phyloP scores from a whole-genome alignment of 2,329 filamentous ascomycete genomes.

The Fusarium cyanostomum region DNA sequence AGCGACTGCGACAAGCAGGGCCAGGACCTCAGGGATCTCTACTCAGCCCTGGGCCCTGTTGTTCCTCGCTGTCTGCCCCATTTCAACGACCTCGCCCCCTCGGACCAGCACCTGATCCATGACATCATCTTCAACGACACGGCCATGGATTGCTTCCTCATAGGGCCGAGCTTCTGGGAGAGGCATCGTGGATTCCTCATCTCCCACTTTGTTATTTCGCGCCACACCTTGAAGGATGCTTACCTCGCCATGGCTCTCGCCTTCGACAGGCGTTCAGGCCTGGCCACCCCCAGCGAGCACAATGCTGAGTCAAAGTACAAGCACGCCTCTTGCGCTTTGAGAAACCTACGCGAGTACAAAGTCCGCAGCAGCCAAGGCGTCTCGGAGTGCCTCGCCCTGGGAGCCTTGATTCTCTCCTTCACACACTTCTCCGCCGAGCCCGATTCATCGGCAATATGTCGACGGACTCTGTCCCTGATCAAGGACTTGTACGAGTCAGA shows the following conservation, averaged over 20 bases:
- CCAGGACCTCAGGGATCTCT: background rate
- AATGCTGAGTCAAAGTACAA: background rate
- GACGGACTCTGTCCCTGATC: slow-evolving; percentile 32
- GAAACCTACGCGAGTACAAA: slow-evolving; percentile 18
- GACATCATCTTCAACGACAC: slow-evolving; percentile 19
- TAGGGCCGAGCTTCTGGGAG: slow-evolving; percentile 37
- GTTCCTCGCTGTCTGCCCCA: background rate
- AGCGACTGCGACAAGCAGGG: background rate
- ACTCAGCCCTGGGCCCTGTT: background rate
- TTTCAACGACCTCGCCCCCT: background rate
- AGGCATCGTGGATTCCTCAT: slow-evolving; percentile 26
- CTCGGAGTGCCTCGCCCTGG: slow-evolving; percentile 32
- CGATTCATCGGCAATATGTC: slow-evolving; percentile 26
- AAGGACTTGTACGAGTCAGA: slow-evolving; percentile 29
- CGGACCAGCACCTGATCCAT: slow-evolving; percentile 15
- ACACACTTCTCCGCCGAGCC: slow-evolving; percentile 15
- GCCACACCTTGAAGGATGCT: slow-evolving; percentile 22
- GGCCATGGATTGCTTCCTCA: slow-evolving; percentile 26
- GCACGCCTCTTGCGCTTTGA: slow-evolving; percentile 32
- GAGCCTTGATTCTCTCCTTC: slow-evolving; percentile 33
- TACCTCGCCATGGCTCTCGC: slow-evolving; percentile 33
- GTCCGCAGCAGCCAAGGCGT: slow-evolving; percentile 15
- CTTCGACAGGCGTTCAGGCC: background rate
- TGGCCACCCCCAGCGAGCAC: background rate
- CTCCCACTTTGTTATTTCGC: slow-evolving; percentile 18